Percentiles rank a stretch among this genome's conserved stretches.
These are phyloP conservation scores for Thinopyrum elongatum DNA, from an alignment of 176 grass and related monocot species.

Conservation along the genomic window DNA sequence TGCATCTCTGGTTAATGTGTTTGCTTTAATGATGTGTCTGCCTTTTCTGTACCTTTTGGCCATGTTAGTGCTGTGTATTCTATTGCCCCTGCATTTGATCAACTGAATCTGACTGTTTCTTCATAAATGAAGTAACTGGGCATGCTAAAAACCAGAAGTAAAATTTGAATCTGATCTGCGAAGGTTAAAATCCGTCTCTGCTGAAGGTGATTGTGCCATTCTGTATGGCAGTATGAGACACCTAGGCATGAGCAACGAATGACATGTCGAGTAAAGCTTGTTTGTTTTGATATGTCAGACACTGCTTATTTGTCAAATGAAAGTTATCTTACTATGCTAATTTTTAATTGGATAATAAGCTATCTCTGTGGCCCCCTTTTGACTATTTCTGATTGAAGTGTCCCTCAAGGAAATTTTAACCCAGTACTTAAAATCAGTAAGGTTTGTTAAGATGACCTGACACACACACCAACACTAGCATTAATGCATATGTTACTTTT, in stretches of 20 bases:
- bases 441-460: constrained; percentile 1
- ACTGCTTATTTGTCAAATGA: background rate
- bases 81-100: background rate
- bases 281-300: background rate
- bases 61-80: constrained; percentile 1
- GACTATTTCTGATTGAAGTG: background rate
- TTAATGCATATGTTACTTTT: constrained; percentile 5
- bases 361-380: background rate
- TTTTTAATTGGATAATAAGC: background rate
- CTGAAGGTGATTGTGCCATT: constrained; percentile 18
- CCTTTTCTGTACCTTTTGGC: background rate
- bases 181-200: background rate
- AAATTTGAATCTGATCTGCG: background rate
- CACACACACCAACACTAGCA: background rate
- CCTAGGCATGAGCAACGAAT: background rate
- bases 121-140: background rate
- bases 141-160: background rate
- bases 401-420: background rate
- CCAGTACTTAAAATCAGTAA: background rate
- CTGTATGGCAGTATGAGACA: background rate
- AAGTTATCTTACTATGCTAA: background rate
- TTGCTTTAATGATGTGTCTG: background rate
- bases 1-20: background rate
- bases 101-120: background rate
- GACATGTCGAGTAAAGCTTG: background rate